Conservation (phyloP, 495 filamentous ascomycete species). For the Hyphodiscus hymeniophilus region DNA sequence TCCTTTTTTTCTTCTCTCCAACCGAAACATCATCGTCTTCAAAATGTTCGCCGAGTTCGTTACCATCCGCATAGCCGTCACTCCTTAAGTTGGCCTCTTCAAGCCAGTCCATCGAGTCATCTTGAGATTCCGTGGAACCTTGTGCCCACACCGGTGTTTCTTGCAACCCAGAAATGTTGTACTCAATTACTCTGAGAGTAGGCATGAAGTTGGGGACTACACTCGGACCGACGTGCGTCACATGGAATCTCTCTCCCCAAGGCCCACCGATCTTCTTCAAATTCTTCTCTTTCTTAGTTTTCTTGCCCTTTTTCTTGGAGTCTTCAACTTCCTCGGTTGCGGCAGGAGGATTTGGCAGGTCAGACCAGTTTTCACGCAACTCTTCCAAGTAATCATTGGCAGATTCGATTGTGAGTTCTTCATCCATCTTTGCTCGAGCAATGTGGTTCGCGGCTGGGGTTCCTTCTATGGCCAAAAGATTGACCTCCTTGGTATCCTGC, state of each 20-base stretch:
- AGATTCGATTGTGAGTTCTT: conserved; percentile 52
- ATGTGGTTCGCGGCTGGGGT: conserved; percentile 11
- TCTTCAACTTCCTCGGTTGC: conserved; percentile 27
- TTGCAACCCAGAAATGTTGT: conserved; percentile 82
- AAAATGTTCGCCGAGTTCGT: neutral
- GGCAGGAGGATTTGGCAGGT: conserved; percentile 52
- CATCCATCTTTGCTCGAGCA: conserved; percentile 28
- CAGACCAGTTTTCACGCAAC: conserved; percentile 68
- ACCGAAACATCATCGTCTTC: conserved; percentile 9
- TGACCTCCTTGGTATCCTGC: conserved; percentile 73
- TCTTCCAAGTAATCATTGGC: conserved; percentile 72
- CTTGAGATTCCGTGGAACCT: neutral
- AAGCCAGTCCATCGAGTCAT: conserved; percentile 8
- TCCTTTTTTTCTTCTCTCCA: conserved; percentile 21
- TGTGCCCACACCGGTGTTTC: conserved; percentile 33
- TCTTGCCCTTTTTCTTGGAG: conserved; percentile 32
- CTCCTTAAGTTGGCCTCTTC: too few species aligned
- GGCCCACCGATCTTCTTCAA: conserved; percentile 63
- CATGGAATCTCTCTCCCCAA: conserved; percentile 77
- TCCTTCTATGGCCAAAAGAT: conserved; percentile 41
- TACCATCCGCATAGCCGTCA: too few species aligned
- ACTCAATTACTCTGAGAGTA: conserved; percentile 77
- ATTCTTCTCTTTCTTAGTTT: conserved; percentile 40
- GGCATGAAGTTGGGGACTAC: conserved; percentile 93
- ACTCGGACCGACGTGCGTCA: conserved; percentile 73